A percentile compares a stretch with the other conserved stretches of the same genome.
These are phyloP conservation scores for Thymus mandschuricus DNA, from an alignment of 257 asterid genomes.

Conservation along the genomic window DNA sequence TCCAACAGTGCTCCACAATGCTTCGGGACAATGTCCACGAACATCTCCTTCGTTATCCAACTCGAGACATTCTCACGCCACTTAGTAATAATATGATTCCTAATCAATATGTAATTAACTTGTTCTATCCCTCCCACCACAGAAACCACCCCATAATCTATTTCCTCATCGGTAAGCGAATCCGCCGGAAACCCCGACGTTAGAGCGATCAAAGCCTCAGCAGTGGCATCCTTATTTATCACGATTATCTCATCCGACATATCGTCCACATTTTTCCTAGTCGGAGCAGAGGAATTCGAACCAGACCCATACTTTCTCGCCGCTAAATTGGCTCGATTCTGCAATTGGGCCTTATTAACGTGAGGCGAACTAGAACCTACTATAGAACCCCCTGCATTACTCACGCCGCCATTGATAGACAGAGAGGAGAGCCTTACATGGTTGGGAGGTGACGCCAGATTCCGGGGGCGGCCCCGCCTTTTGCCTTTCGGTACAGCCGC, in stretches of 20 bases:
- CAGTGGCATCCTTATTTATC: slow-evolving; percentile 83
- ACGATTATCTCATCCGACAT: slow-evolving; percentile 88
- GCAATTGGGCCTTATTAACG: slow-evolving; percentile 36
- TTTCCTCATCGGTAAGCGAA: slow-evolving; percentile 88
- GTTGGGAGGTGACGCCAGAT: slow-evolving; percentile 40
- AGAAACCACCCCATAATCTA: slow-evolving; percentile 83
- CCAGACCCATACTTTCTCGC: slow-evolving; percentile 31
- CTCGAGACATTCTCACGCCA: slow-evolving; percentile 88
- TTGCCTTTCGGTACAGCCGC: slow-evolving; percentile 68
- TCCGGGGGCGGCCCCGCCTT: slow-evolving; percentile 80
- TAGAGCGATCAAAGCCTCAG: slow-evolving; percentile 89
- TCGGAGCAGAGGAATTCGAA: slow-evolving; percentile 28
- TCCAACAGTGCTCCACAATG: slow-evolving; percentile 69
- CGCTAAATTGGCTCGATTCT: slow-evolving; percentile 36
- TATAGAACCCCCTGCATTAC: slow-evolving; percentile 34
- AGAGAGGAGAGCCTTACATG: slow-evolving; percentile 50
- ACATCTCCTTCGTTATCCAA: slow-evolving; percentile 84
- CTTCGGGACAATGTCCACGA: slow-evolving; percentile 65
- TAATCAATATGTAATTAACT: slow-evolving; percentile 82
- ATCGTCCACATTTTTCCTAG: slow-evolving; percentile 46
- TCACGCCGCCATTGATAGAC: slow-evolving; percentile 34
- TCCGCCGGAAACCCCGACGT: slow-evolving; percentile 96
- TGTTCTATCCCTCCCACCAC: slow-evolving; percentile 93
- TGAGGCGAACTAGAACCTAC: slow-evolving; percentile 47
- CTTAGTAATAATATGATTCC: slow-evolving; percentile 79